phyloP scores from a whole-genome alignment of 148 eudicot species.

The Polygonum maritimum region DNA sequence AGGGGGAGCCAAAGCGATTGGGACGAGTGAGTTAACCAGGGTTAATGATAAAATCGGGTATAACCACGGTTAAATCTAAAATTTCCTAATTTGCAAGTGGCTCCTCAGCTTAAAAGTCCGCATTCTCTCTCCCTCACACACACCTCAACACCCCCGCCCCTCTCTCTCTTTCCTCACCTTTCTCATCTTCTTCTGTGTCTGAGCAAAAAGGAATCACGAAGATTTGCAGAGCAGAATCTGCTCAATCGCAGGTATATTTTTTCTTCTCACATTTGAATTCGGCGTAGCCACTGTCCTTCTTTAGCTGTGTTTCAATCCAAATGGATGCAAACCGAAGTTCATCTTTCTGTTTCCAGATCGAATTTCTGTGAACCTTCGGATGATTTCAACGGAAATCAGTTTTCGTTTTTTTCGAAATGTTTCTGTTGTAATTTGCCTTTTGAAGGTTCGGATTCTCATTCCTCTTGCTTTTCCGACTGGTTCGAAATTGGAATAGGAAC shows the following conservation, averaged over 20 bases:
- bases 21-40: background rate
- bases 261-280: background rate
- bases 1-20: background rate
- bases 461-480: background rate
- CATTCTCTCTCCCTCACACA: background rate
- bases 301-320: too few species aligned
- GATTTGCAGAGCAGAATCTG: background rate
- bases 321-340: background rate
- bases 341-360: background rate
- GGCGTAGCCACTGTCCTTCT: too few species aligned
- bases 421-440: background rate
- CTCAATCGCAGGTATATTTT: background rate
- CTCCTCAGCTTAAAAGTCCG: slow-evolving; percentile 2
- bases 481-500: background rate
- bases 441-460: background rate
- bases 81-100: background rate
- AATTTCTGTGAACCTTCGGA: background rate
- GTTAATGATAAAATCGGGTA: background rate
- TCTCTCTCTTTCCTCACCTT: background rate
- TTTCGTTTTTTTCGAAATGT: background rate
- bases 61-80: background rate
- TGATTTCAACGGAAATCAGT: background rate
- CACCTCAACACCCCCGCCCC: background rate
- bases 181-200: background rate
- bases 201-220: background rate